Conservation (phyloP, 2,329 filamentous ascomycete species). For the Metarhizium robertsii region DNA sequence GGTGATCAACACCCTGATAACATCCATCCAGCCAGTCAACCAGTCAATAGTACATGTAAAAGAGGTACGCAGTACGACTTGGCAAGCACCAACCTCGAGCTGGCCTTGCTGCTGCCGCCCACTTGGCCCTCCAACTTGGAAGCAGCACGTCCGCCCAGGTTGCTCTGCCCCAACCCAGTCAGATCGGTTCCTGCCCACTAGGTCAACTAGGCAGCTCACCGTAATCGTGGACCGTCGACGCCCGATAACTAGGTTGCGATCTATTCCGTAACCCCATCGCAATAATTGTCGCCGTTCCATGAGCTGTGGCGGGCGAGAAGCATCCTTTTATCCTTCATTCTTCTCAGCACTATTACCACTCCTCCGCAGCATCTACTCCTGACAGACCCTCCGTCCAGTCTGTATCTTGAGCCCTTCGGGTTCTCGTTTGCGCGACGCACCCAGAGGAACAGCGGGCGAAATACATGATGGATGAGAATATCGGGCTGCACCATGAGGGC, state of each 20-base stretch:
- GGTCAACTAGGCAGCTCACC: background rate
- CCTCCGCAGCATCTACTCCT: background rate
- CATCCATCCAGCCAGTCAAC: too few relatives aligned
- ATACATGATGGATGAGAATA: conserved; percentile 29
- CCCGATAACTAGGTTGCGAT: background rate
- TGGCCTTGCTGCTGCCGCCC: too few relatives aligned
- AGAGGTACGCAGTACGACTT: too few relatives aligned
- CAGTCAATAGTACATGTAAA: too few relatives aligned
- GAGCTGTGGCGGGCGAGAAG: background rate
- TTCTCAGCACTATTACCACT: background rate
- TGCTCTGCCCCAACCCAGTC: background rate
- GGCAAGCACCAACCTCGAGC: too few relatives aligned
- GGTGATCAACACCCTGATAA: background rate
- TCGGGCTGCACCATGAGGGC: conserved; percentile 23
- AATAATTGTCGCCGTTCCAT: background rate
- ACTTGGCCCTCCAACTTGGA: too few relatives aligned
- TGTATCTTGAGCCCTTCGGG: background rate
- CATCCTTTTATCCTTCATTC: background rate
- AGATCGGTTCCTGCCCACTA: background rate
- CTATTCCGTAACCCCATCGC: background rate
- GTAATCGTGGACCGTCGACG: background rate
- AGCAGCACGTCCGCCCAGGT: too few relatives aligned
- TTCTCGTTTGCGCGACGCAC: conserved; percentile 1
- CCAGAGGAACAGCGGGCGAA: background rate
- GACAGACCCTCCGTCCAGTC: background rate